These are phyloP conservation scores for Phyllosticta citrichinensis DNA, from an alignment of 2,329 filamentous ascomycete genomes.

Conservation along the genomic window DNA sequence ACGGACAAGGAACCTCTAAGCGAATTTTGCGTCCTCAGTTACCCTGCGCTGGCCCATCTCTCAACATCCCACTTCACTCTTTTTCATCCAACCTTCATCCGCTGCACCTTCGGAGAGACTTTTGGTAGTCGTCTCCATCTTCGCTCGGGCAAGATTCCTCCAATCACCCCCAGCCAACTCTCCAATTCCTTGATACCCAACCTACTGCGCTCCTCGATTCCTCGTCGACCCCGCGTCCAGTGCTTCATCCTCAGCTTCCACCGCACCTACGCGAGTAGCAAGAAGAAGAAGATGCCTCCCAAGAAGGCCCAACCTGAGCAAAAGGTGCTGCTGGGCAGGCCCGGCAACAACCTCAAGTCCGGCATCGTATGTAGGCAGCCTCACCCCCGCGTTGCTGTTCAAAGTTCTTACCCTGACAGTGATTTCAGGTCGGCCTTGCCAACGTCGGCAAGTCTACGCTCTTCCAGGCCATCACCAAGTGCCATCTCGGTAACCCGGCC, in stretches of 20 bases:
- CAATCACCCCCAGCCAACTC: constrained; percentile 20
- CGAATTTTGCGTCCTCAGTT: constrained; percentile 1
- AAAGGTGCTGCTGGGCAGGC: constrained; percentile 91
- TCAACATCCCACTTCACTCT: constrained; percentile 6
- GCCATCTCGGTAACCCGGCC: constrained; percentile 91
- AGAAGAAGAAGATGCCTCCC: constrained; percentile 76
- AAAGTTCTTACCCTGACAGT: constrained; percentile 34
- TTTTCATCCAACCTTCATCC: not conserved
- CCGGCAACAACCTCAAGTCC: constrained; percentile 97
- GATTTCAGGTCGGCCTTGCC: constrained; percentile 78
- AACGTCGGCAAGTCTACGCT: constrained; percentile 99
- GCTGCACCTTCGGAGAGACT: constrained; percentile 6
- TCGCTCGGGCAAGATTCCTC: constrained; percentile 10
- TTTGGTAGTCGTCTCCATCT: constrained; percentile 20
- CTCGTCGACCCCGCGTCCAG: constrained; percentile 24
- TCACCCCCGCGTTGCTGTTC: constrained; percentile 15
- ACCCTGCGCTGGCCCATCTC: not conserved
- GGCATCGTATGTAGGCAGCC: constrained; percentile 77
- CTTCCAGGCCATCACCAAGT: constrained; percentile 99
- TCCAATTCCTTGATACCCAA: constrained; percentile 26
- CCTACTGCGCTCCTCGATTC: constrained; percentile 28
- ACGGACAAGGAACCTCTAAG: not conserved
- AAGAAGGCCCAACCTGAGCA: constrained; percentile 89
- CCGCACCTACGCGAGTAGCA: constrained; percentile 42
- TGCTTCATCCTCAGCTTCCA: constrained; percentile 30